These are phyloP conservation scores for Graphilbum sp. DNA, from an alignment of 2,329 filamentous ascomycete genomes.

Conservation along the genomic window DNA sequence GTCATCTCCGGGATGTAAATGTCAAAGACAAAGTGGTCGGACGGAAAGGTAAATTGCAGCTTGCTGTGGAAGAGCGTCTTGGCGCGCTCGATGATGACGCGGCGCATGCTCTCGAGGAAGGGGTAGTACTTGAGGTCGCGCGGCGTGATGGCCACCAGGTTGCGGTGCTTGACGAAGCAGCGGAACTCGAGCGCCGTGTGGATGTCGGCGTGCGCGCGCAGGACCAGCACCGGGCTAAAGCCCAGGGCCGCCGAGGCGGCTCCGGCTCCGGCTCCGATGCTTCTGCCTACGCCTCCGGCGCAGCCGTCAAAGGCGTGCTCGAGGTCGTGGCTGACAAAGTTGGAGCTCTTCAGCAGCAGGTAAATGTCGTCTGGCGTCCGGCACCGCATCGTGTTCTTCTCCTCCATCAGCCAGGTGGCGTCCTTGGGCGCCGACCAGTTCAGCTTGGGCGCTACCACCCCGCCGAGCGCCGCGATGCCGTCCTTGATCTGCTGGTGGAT, in stretches of 20 bases:
- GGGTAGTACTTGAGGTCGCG: conserved; percentile 82
- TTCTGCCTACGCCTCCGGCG: not conserved
- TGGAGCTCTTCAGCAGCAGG: conserved; percentile 81
- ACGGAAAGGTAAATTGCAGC: conserved; percentile 63
- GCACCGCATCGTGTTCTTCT: conserved; percentile 86
- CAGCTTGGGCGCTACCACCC: conserved; percentile 77
- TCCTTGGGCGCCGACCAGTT: conserved; percentile 98
- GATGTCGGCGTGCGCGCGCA: conserved; percentile 75
- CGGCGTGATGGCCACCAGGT: conserved; percentile 70
- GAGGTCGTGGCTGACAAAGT: conserved; percentile 86
- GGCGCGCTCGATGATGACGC: conserved; percentile 51
- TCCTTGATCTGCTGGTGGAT: conserved; percentile 62
- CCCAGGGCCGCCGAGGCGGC: conserved; percentile 18
- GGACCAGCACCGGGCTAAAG: conserved; percentile 64
- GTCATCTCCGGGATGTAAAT: conserved; percentile 64
- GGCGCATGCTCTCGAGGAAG: conserved; percentile 52
- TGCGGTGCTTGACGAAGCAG: conserved; percentile 77
- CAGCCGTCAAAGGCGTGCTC: conserved; percentile 72
- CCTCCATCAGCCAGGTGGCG: conserved; percentile 73
- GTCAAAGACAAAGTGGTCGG: conserved; percentile 75
- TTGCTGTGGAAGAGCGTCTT: conserved; percentile 61
- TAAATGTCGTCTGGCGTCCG: conserved; percentile 81
- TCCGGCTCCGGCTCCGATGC: not conserved
- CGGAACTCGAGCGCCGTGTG: conserved; percentile 89
- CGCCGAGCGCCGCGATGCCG: conserved; percentile 67